Conservation (phyloP, 2,329 filamentous ascomycete genomes). For the Metarhizium humberi region DNA sequence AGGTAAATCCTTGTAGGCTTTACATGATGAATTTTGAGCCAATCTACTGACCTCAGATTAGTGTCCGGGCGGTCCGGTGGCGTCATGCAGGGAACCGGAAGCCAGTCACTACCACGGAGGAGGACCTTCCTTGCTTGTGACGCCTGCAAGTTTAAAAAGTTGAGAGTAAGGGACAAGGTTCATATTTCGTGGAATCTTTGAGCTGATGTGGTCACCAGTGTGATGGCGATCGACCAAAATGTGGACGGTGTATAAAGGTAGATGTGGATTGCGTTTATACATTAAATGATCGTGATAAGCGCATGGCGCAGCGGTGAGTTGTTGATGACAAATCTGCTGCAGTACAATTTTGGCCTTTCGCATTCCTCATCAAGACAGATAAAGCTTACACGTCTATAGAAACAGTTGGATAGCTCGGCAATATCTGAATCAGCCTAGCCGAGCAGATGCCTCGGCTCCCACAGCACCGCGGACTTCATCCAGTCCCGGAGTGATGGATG, state of each 20-base stretch:
- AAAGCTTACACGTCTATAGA: neutral
- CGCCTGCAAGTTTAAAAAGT: neutral
- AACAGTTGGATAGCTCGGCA: neutral
- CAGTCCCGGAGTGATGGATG: neutral
- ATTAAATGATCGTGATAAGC: neutral
- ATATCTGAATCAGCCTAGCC: neutral
- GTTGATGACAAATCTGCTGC: neutral
- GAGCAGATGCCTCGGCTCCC: neutral
- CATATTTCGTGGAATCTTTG: neutral
- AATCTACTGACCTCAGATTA: too few species aligned
- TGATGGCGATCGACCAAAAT: neutral
- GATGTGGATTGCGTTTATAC: neutral
- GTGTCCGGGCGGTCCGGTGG: too few species aligned
- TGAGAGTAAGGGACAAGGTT: neutral
- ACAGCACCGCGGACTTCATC: neutral
- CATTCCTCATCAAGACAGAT: neutral
- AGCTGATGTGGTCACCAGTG: neutral
- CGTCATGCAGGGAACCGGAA: too few species aligned
- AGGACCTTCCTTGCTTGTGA: neutral
- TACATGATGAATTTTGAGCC: too few species aligned
- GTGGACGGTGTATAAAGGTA: neutral
- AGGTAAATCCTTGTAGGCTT: too few species aligned
- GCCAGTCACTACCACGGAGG: neutral
- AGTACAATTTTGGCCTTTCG: neutral
- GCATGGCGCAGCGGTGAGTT: neutral